These are phyloP conservation scores for Botrytis aclada DNA, from an alignment of 2,329 filamentous ascomycete genomes.

Conservation along the genomic window DNA sequence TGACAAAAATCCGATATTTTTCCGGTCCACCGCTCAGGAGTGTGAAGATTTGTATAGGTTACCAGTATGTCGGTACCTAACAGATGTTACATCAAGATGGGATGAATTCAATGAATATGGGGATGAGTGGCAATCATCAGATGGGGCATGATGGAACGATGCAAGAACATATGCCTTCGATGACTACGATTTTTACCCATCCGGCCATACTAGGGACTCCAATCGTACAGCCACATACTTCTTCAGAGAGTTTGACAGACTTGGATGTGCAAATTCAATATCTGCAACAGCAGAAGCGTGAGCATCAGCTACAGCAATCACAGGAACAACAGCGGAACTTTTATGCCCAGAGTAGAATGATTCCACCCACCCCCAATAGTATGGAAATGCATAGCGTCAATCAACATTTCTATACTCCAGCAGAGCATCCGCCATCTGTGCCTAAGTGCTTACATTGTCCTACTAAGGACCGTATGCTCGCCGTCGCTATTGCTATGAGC, in stretches of 20 bases:
- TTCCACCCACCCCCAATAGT: slow-evolving; percentile 79
- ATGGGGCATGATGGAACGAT: slow-evolving; percentile 39
- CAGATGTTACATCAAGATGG: slow-evolving; percentile 34
- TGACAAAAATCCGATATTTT: background rate
- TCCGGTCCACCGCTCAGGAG: background rate
- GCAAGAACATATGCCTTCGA: slow-evolving; percentile 48
- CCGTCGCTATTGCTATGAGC: background rate
- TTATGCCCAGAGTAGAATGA: slow-evolving; percentile 56
- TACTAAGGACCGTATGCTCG: background rate
- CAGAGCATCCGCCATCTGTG: slow-evolving; percentile 49
- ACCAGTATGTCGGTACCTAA: background rate
- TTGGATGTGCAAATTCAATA: slow-evolving; percentile 66
- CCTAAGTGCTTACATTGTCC: background rate
- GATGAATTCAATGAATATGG: slow-evolving; percentile 47
- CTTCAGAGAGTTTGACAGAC: slow-evolving; percentile 53
- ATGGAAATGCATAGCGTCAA: slow-evolving; percentile 66
- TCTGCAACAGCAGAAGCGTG: slow-evolving; percentile 60
- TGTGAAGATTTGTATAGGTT: background rate
- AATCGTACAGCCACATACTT: slow-evolving; percentile 44
- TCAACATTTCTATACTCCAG: slow-evolving; percentile 57
- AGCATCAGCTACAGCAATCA: slow-evolving; percentile 48
- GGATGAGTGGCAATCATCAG: slow-evolving; percentile 40
- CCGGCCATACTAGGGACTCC: slow-evolving; percentile 42
- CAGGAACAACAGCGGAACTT: slow-evolving; percentile 52
- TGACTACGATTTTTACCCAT: slow-evolving; percentile 46